A percentile compares a stretch with the other conserved stretches of the same genome.
phyloP scores from a whole-genome alignment of 805 yeast species.

The Starmera quercuum region DNA sequence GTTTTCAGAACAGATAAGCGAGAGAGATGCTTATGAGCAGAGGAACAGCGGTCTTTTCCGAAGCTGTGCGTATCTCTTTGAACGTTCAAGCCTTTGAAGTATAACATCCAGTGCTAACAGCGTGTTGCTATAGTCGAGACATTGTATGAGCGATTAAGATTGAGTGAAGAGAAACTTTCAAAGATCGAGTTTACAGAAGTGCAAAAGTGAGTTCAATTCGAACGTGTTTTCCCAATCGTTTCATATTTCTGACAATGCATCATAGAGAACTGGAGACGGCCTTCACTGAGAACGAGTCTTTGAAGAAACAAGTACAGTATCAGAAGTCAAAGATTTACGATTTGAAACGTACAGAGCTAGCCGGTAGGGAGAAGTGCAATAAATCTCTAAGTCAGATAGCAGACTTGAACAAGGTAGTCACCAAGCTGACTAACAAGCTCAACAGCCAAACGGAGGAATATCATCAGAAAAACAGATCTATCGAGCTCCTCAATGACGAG shows the following conservation, averaged over 20 bases:
- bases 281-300: conserved; percentile 1
- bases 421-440: conserved; percentile 19
- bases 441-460: conserved; percentile 19
- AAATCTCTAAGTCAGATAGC: conserved; percentile 17
- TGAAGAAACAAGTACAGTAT: not conserved
- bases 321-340: conserved; percentile 8
- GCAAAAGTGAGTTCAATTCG: conserved; percentile 4
- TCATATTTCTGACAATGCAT: not conserved
- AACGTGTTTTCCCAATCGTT: not conserved
- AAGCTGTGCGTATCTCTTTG: conserved; percentile 6
- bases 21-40: conserved; percentile 5
- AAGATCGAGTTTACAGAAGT: conserved; percentile 4
- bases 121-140: conserved; percentile 5
- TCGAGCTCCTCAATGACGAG: conserved; percentile 62
- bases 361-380: conserved; percentile 16
- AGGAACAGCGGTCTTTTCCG: conserved; percentile 1
- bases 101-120: not conserved
- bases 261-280: conserved; percentile 5
- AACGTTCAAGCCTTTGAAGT: not conserved
- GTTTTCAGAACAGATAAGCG: not conserved
- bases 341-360: conserved; percentile 7
- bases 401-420: conserved; percentile 21
- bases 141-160: conserved; percentile 7
- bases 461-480: conserved; percentile 42
- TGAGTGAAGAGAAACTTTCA: conserved; percentile 7